Conservation (phyloP, 2,329 filamentous ascomycete species). For the Annulohypoxylon truncatum region DNA sequence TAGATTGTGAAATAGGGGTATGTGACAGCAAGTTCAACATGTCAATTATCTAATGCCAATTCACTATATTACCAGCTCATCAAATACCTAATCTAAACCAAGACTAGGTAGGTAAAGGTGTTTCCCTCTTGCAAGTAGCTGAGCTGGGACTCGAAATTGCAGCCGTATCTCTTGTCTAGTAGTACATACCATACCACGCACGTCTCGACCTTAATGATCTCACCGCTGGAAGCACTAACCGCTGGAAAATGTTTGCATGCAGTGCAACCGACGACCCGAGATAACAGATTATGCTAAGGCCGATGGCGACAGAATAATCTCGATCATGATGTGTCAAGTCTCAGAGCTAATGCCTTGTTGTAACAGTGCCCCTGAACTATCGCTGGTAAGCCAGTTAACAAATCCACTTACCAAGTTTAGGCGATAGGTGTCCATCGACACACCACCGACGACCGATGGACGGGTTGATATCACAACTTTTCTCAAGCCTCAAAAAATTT, state of each 20-base stretch:
- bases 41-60: not conserved
- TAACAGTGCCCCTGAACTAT: conserved; percentile 14
- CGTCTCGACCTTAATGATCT: conserved; percentile 12
- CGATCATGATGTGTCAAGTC: not conserved
- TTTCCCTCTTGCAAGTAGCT: not conserved
- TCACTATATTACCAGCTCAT: not conserved
- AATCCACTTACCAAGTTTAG: conserved; percentile 13
- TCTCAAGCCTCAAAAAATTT: conserved; percentile 32
- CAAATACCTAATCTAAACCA: not conserved
- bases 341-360: conserved; percentile 15
- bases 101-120: not conserved
- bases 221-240: conserved; percentile 6
- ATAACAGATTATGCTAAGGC: conserved; percentile 1
- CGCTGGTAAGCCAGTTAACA: not conserved
- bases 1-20: conserved; percentile 15
- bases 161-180: not conserved
- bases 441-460: conserved; percentile 10
- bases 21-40: not conserved
- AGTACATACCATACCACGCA: not conserved
- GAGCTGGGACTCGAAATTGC: not conserved
- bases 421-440: conserved; percentile 6
- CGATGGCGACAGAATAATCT: conserved; percentile 4
- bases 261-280: not conserved
- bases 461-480: conserved; percentile 1
- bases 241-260: not conserved